Percentiles rank a stretch among this genome's conserved stretches.
Evolutionary conservation across 768 basidiomycete species (phyloP).

Genomic region (Cystobasidium ongulense): DNA sequence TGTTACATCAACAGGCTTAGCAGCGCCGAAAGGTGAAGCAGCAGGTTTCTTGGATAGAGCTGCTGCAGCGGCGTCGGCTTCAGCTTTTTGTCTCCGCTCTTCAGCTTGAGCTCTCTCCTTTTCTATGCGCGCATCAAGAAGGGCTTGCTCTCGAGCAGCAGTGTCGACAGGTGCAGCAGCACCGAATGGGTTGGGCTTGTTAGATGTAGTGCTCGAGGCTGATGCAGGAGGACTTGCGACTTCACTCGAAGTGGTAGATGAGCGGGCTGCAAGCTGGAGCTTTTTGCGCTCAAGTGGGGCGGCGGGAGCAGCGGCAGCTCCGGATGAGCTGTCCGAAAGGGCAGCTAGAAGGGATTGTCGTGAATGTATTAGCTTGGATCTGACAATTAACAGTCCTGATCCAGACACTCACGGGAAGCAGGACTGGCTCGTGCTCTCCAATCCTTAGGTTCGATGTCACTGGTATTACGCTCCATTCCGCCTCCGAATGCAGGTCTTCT

Average conservation of each 20-base stretch:
- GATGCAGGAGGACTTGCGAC: conserved; percentile 61
- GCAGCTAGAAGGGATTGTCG: conserved; percentile 10
- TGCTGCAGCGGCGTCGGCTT: conserved; percentile 33
- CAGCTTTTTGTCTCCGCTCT: conserved; percentile 41
- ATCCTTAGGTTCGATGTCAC: conserved; percentile 42
- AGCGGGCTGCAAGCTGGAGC: conserved; percentile 74
- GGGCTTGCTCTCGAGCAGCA: conserved; percentile 55
- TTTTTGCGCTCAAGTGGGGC: conserved; percentile 70
- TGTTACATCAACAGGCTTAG: conserved; percentile 78
- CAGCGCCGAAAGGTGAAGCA: conserved; percentile 74
- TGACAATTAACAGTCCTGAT: too few relatives aligned
- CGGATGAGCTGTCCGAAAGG: background rate
- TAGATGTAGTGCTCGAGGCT: conserved; percentile 46
- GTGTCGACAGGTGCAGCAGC: conserved; percentile 83
- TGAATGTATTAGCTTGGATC: too few relatives aligned
- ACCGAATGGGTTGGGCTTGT: conserved; percentile 70
- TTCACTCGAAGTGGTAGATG: conserved; percentile 55
- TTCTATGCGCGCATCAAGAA: conserved; percentile 25
- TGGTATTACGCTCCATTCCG: conserved; percentile 72
- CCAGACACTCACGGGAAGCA: conserved; percentile 52
- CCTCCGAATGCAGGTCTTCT: conserved; percentile 47
- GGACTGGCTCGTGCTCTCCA: conserved; percentile 38
- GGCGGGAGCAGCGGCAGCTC: conserved; percentile 53
- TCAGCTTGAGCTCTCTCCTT: conserved; percentile 39
- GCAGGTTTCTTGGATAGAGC: conserved; percentile 33